Conservation (phyloP, 1,284 basidiomycete genomes). For the Grifola frondosa region DNA sequence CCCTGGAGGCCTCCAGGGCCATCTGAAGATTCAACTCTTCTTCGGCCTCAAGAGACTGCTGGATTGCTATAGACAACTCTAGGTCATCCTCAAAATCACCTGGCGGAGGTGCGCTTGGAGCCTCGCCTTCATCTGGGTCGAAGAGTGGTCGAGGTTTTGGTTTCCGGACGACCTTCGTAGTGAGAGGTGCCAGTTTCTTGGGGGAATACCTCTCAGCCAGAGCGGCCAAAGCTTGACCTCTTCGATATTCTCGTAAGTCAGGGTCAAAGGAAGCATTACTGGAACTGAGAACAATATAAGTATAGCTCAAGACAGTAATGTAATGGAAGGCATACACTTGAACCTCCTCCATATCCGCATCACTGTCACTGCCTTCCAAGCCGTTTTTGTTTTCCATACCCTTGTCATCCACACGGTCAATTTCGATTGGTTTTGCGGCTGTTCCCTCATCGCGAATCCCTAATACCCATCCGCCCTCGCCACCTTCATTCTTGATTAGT, state of each 20-base stretch:
- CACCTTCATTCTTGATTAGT: slow-evolving; percentile 85
- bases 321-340: slow-evolving; percentile 49
- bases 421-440: slow-evolving; percentile 81
- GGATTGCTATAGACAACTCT: slow-evolving; percentile 56
- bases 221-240: slow-evolving; percentile 65
- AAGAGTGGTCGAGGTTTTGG: slow-evolving; percentile 50
- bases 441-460: slow-evolving; percentile 85
- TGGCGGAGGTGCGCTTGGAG: slow-evolving; percentile 12
- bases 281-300: slow-evolving; percentile 17
- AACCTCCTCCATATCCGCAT: slow-evolving; percentile 78
- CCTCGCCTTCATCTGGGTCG: slow-evolving; percentile 51
- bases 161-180: slow-evolving; percentile 32
- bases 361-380: slow-evolving; percentile 40
- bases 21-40: slow-evolving; percentile 32
- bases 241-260: slow-evolving; percentile 68
- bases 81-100: slow-evolving; percentile 25
- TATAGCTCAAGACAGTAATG: slow-evolving; percentile 3
- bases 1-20: slow-evolving; percentile 33
- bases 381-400: slow-evolving; percentile 26
- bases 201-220: slow-evolving; percentile 57
- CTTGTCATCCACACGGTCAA: slow-evolving; percentile 57
- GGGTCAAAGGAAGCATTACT: slow-evolving; percentile 44
- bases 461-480: slow-evolving; percentile 89
- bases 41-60: slow-evolving; percentile 50
- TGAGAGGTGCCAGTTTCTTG: slow-evolving; percentile 38